Conservation (phyloP, 1,284 basidiomycete species). For the Exobasidium rhododendri region DNA sequence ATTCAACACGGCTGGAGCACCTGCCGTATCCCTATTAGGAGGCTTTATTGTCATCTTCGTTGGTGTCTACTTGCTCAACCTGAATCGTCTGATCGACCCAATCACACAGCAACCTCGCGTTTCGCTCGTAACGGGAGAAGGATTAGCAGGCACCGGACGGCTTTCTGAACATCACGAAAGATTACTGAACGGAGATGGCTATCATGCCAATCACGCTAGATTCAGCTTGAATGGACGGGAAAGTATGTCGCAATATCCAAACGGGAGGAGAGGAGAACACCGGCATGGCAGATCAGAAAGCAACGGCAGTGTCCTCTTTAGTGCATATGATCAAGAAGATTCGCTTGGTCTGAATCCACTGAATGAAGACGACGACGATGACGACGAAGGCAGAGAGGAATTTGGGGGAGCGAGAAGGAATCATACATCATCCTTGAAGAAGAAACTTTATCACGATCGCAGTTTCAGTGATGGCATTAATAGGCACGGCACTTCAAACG, state of each 20-base stretch:
- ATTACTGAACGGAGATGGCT: conserved; percentile 24
- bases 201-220: conserved; percentile 20
- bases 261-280: conserved; percentile 16
- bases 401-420: too few relatives aligned
- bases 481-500: not conserved
- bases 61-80: conserved; percentile 52
- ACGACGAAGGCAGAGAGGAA: too few relatives aligned
- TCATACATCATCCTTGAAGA: not conserved
- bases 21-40: conserved; percentile 49
- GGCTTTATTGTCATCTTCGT: conserved; percentile 54
- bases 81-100: conserved; percentile 47
- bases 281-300: conserved; percentile 22
- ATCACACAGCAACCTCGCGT: conserved; percentile 46
- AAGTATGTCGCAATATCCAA: conserved; percentile 16
- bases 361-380: conserved; percentile 32
- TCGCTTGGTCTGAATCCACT: conserved; percentile 39
- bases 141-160: conserved; percentile 33
- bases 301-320: conserved; percentile 36
- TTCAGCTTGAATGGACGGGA: not conserved
- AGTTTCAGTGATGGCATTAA: not conserved
- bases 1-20: conserved; percentile 80
- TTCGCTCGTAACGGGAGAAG: conserved; percentile 47
- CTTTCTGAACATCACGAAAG: conserved; percentile 39
- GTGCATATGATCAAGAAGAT: conserved; percentile 43
- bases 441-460: not conserved